Percentiles rank a stretch among this genome's conserved stretches.
These are phyloP conservation scores for Nitzschia sp. DNA, from an alignment of 108 stramenopile genomes.

Conservation along the genomic window DNA sequence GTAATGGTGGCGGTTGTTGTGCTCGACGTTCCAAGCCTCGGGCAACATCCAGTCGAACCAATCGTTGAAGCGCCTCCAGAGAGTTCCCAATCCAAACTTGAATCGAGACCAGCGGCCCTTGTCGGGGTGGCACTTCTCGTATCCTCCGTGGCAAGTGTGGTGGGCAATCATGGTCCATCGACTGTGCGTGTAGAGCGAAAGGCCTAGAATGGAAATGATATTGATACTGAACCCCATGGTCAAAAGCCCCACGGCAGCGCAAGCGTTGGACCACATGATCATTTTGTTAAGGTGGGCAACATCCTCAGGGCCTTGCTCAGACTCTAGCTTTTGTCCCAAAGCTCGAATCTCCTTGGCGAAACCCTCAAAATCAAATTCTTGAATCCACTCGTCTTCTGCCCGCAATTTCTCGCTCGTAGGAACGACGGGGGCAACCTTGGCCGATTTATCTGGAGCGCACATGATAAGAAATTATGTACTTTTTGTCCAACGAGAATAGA, in stretches of 20 bases:
- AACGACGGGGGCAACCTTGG: constrained; percentile 1
- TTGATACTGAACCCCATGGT: constrained; percentile 60
- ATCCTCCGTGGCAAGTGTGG: constrained; percentile 77
- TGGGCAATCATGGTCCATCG: constrained; percentile 81
- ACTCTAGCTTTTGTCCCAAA: constrained; percentile 77
- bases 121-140: constrained; percentile 58
- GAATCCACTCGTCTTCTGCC: constrained; percentile 75
- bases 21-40: constrained; percentile 80
- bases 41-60: constrained; percentile 86
- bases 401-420: constrained; percentile 9
- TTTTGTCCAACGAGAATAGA: too few species aligned
- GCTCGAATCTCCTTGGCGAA: constrained; percentile 78
- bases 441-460: constrained; percentile 8
- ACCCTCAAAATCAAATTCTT: constrained; percentile 69
- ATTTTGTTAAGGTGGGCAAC: constrained; percentile 90
- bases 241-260: constrained; percentile 68
- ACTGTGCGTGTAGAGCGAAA: constrained; percentile 60
- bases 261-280: constrained; percentile 75
- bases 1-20: constrained; percentile 70
- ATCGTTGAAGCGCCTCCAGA: constrained; percentile 56
- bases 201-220: constrained; percentile 51
- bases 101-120: constrained; percentile 57
- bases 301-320: constrained; percentile 76
- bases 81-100: constrained; percentile 62
- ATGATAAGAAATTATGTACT: background rate